Conservation (phyloP, 2,329 filamentous ascomycete species). For the Penicillium sp. region DNA sequence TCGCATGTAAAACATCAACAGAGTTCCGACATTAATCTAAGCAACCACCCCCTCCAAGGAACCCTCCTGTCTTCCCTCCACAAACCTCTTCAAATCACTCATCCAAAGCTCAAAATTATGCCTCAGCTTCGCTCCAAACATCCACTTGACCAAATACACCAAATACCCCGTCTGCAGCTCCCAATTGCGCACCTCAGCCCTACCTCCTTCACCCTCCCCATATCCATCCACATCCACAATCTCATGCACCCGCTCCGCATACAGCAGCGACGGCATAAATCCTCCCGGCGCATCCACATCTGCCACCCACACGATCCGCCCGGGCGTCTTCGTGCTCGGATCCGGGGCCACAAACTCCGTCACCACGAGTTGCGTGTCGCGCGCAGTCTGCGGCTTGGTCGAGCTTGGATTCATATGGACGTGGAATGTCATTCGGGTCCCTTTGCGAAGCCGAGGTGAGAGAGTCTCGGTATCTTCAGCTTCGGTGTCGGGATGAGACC, state of each 20-base stretch:
- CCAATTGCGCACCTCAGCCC: conserved; percentile 39
- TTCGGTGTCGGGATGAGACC: conserved; percentile 30
- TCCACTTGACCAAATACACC: conserved; percentile 39
- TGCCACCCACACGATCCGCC: conserved; percentile 26
- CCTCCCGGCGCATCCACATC: conserved; percentile 26
- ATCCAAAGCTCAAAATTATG: conserved; percentile 39
- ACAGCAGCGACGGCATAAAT: conserved; percentile 32
- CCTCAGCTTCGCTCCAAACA: conserved; percentile 34
- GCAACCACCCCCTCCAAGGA: no score
- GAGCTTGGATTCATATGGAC: conserved; percentile 37
- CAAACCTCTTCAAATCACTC: conserved; percentile 37
- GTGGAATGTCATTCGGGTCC: conserved; percentile 42
- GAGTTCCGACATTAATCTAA: no score
- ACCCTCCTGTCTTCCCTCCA: conserved; percentile 22
- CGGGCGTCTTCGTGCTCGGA: conserved; percentile 11
- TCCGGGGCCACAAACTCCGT: conserved; percentile 29
- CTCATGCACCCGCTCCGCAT: conserved; percentile 45
- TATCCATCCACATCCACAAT: conserved; percentile 31
- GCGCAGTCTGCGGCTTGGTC: conserved; percentile 18
- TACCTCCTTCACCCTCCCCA: conserved; percentile 1
- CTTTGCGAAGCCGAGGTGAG: conserved; percentile 29
- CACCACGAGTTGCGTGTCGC: conserved; percentile 26
- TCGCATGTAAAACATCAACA: no score
- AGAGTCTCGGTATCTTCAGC: conserved; percentile 10
- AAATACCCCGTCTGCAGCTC: conserved; percentile 40